phyloP scores from a whole-genome alignment of 768 basidiomycete species.

The Boletus eberwhitei region DNA sequence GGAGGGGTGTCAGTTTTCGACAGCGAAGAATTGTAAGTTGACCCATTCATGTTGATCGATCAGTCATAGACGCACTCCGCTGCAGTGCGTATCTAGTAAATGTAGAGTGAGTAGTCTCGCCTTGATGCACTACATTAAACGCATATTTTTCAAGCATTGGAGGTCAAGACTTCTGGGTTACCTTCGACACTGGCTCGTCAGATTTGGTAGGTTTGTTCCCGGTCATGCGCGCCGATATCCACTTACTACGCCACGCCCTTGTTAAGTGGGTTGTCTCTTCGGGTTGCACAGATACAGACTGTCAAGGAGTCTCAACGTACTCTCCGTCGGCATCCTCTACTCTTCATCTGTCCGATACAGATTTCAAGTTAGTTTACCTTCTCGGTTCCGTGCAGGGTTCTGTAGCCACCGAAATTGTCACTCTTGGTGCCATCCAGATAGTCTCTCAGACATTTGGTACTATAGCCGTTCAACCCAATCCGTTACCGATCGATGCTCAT shows the following conservation, averaged over 20 bases:
- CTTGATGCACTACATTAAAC: background rate
- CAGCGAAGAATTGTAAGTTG: constrained; percentile 35
- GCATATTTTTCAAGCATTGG: constrained; percentile 35
- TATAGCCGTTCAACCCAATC: background rate
- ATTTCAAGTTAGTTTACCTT: constrained; percentile 51
- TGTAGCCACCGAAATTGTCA: constrained; percentile 47
- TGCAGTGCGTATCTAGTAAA: constrained; percentile 41
- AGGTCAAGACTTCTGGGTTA: constrained; percentile 41
- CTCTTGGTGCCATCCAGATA: constrained; percentile 44
- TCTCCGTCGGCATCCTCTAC: constrained; percentile 30
- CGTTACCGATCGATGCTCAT: background rate
- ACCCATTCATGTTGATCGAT: background rate
- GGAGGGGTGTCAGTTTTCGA: constrained; percentile 28
- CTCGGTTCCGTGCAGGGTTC: constrained; percentile 50
- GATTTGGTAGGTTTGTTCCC: constrained; percentile 40
- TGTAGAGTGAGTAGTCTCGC: constrained; percentile 27
- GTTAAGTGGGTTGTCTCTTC: constrained; percentile 51
- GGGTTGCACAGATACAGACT: constrained; percentile 44
- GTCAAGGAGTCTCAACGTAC: constrained; percentile 43
- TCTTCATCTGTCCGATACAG: constrained; percentile 28
- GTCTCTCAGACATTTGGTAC: constrained; percentile 48
- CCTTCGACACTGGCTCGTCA: constrained; percentile 57
- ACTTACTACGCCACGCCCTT: background rate
- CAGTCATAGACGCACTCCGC: background rate
- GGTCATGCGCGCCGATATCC: background rate